A percentile compares a stretch with the other conserved stretches of the same genome.
Evolutionary conservation across 1,284 basidiomycete genomes (phyloP).

Genomic region (Microbotryum lychnidis-dioicae): DNA sequence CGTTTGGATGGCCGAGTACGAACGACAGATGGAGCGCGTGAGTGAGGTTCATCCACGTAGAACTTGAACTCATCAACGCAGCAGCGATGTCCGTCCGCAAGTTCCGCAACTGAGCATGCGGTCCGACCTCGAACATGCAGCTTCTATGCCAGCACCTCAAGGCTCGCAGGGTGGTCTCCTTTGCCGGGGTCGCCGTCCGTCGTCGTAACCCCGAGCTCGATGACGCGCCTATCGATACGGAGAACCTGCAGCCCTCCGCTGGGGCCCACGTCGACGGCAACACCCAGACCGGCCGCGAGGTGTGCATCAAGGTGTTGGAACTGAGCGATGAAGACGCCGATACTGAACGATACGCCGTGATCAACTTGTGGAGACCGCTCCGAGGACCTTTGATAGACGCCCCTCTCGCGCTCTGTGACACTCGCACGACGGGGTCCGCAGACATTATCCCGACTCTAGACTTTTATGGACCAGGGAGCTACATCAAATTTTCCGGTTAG

Average conservation of each 20-base stretch:
- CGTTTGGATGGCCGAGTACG: too few species aligned
- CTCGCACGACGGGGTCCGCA: slow-evolving; percentile 16
- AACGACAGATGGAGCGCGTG: too few species aligned
- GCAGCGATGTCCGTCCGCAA: too few species aligned
- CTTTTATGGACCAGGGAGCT: slow-evolving; percentile 9
- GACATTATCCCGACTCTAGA: slow-evolving; percentile 5
- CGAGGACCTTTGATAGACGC: slow-evolving; percentile 31
- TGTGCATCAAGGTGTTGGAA: background rate
- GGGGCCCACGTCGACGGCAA: slow-evolving; percentile 11
- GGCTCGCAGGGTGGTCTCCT: too few species aligned
- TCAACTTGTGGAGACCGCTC: slow-evolving; percentile 37
- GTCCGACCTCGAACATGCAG: too few species aligned
- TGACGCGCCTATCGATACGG: background rate
- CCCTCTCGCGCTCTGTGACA: slow-evolving; percentile 35
- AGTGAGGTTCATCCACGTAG: too few species aligned
- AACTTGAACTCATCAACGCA: too few species aligned
- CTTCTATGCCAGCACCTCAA: too few species aligned
- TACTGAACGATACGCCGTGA: slow-evolving; percentile 12
- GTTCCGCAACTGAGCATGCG: too few species aligned
- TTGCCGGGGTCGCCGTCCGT: too few species aligned
- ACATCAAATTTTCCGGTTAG: background rate
- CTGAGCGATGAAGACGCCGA: background rate
- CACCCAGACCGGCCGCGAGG: background rate
- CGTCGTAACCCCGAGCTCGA: too few species aligned
- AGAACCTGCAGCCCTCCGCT: slow-evolving; percentile 1